Base-by-base conservation (phyloP, 306 rosid genomes). In the Rosa rugosa region DNA sequence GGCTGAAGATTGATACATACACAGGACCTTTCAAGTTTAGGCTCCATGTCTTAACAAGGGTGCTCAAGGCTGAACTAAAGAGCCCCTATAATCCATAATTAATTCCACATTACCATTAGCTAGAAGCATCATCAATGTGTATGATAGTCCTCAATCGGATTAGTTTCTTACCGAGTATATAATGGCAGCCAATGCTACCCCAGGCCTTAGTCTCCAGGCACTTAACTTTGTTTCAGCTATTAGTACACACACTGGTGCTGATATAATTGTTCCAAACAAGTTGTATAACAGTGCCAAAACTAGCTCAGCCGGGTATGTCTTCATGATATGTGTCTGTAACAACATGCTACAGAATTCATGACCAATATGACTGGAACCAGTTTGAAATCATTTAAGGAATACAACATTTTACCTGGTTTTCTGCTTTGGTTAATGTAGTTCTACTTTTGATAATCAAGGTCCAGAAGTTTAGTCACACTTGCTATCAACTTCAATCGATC, bases 1-100 rank as follows among this genome's bases (percentile, higher is more conserved):
- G 98, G 84, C 85, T 95, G 86, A 95, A 95, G 89, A 91, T 91
- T 20, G 97, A 87, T 11, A 88, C 97, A 67, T 84, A 93, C 16
- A 94, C 90, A 1, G 99, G 92, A 11, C 99, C 99, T 81, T 92
- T 94, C 76, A 92, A 40, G 84, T 74, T 84, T 38, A 91, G 63
- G 64, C 81, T 85, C 93, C 91, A 91, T 9, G 88, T 86, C 34
- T 85, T 89, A 69, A 92, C 81, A 40, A 88, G 27, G 51, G 72
- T 0, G 77, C 80, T 75, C 20, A 90, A 38, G 34, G 83, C 25
- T 16, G 79, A 56, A 60, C 74, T 75, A 75, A 75, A 60, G 42
- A 80, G 11, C 51, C 83, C 88, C 86, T 87, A 27, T 4, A 64
- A 20, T 8, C 22, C 60, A 53, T 11, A 54, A 54, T 54, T 2